Evolutionary conservation across 257 asterid species (phyloP), one percentile per base, ranked within the genome.

Genomic region (Solanum gandarillasii): DNA sequence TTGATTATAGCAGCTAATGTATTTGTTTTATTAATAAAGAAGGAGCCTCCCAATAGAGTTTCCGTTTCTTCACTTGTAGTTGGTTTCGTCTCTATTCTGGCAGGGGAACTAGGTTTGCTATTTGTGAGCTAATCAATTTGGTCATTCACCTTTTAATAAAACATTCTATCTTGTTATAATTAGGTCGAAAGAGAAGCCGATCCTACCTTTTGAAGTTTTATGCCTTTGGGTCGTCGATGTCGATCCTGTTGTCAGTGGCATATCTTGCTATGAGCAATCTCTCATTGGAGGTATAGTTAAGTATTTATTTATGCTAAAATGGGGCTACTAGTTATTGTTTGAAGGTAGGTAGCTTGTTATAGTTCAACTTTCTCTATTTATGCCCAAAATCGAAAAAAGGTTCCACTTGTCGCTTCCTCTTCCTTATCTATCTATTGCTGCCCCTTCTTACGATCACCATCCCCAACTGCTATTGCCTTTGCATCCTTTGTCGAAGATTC

Each of bases 121-220:
- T 85, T 85, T 31, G 7, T 36, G 29, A 23, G 79, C 12, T 75
- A 6, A 46, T 84, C 34, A 7, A 29, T 35, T 43, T 55, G 25
- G 10, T 46, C 1, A 35, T 86, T 60, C 83, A 65, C 35, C 11
- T 85, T 52, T 43, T 31, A 41, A 48, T 55, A 27, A 43, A 23
- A 34, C 35, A 38, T 74, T 23, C 11, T 31, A 20, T 70, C 41
- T 85, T 90, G 38, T 76, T 75, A 16, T 85, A 85, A 68, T 90
- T 91, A 96, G 99, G 98, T 87, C 92, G 95, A 78, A 94, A 92
- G 86, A 93, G 97, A 72, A 97, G 95, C 92, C 92, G 93, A 34
- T 88, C 84, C 85, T 88, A 38, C 88, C 91, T 94, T 74, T 89
- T 97, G 92, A 94, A 92, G 92, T 83, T 95, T 82, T 97, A 93